Evolutionary conservation across 225 moss, liverwort and hornwort species (phyloP).

Genomic region (Thuidium tamariscinum): DNA sequence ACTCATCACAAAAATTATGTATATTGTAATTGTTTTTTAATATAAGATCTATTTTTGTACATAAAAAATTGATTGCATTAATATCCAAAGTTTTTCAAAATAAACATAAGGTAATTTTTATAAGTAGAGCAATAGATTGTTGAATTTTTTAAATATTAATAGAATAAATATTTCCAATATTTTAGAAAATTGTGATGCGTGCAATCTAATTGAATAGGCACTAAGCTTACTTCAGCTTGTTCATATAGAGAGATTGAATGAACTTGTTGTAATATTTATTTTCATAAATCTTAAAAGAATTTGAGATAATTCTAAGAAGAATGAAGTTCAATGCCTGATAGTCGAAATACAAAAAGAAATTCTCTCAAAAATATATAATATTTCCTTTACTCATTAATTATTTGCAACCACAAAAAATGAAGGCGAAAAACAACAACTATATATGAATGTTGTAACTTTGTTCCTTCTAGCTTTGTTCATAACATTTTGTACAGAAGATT

Average conservation of each 20-base stretch:
- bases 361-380: no score
- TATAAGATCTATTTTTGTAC: background rate
- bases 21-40: background rate
- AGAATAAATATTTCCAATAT: rapidly evolving
- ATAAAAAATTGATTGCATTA: background rate
- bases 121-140: background rate
- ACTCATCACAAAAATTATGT: background rate
- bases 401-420: no score
- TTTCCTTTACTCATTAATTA: no score
- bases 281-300: background rate
- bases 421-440: no score
- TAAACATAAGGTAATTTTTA: background rate
- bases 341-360: no score
- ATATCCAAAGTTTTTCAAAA: background rate
- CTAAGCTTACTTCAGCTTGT: background rate
- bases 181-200: background rate
- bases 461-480: no score
- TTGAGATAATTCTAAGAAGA: no score
- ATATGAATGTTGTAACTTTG: no score
- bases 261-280: no score
- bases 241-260: background rate
- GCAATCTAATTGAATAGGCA: background rate
- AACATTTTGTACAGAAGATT: no score
- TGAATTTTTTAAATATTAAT: background rate
- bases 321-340: no score